Conservation (phyloP, 140 eudicot species). For the Stevia rebaudiana region DNA sequence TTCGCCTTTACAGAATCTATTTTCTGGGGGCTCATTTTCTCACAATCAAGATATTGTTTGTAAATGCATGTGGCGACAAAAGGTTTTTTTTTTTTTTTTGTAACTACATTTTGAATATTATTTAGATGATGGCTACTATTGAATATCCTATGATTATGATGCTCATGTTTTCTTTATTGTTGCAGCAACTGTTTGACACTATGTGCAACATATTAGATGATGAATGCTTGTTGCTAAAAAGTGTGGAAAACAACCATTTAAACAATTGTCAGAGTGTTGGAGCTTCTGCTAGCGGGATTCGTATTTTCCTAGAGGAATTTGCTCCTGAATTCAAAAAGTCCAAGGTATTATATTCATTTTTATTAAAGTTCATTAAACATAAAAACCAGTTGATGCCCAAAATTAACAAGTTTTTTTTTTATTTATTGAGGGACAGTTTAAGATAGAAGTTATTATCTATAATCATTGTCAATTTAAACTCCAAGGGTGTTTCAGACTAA, state of each 20-base stretch:
- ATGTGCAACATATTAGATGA: constrained; percentile 50
- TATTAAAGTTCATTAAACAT: neutral
- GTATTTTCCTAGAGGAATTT: constrained; percentile 46
- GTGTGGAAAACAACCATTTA: constrained; percentile 49
- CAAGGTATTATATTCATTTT: constrained; percentile 39
- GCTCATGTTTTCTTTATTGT: constrained; percentile 1
- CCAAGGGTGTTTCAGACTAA: neutral
- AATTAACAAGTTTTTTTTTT: too few relatives aligned
- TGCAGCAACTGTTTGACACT: constrained; percentile 81
- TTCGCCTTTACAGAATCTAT: constrained; percentile 42
- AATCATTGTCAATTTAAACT: neutral
- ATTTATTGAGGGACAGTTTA: neutral
- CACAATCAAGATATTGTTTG: constrained; percentile 44
- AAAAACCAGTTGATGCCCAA: neutral
- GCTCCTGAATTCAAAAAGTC: constrained; percentile 51
- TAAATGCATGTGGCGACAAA: constrained; percentile 80
- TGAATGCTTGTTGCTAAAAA: constrained; percentile 60
- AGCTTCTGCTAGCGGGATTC: constrained; percentile 35
- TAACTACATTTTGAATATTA: neutral
- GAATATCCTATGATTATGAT: constrained; percentile 5
- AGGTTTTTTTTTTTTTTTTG: constrained; percentile 35
- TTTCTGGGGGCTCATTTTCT: constrained; percentile 31
- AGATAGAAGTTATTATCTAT: neutral
- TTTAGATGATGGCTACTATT: neutral
- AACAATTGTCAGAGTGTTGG: constrained; percentile 45